Conservation (phyloP, 495 filamentous ascomycete species). For the Xylaria acuta region DNA sequence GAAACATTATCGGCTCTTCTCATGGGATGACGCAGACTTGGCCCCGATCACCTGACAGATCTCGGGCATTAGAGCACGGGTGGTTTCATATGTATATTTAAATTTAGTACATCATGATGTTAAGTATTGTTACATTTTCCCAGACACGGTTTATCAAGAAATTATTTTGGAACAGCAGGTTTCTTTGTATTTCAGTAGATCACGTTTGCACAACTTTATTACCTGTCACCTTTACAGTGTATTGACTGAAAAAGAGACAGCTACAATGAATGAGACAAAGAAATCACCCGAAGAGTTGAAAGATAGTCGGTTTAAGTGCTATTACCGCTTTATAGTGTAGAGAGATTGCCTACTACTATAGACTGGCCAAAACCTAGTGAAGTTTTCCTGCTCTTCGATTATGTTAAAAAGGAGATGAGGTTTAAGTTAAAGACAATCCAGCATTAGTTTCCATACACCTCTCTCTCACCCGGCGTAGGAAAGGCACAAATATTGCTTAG, state of each 20-base stretch:
- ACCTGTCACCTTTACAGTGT: background rate
- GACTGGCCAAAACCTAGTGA: background rate
- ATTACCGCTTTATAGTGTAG: background rate
- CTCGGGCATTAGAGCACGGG: background rate
- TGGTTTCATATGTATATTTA: background rate
- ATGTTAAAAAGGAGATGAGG: background rate
- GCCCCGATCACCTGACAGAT: too few relatives aligned
- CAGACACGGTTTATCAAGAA: background rate
- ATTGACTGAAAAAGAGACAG: background rate
- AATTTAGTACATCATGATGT: background rate
- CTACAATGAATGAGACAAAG: background rate
- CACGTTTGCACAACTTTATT: background rate
- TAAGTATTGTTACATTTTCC: background rate
- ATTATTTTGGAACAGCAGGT: background rate
- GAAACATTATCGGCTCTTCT: background rate
- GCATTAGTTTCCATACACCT: background rate
- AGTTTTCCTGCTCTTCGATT: background rate
- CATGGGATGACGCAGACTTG: background rate
- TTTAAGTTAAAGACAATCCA: background rate
- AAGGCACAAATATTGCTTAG: background rate
- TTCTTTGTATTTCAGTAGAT: background rate
- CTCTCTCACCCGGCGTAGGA: too few relatives aligned
- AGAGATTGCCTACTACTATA: background rate
- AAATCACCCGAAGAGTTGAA: background rate
- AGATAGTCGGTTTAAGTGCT: background rate